Conservation (phyloP, 306 rosid genomes). For the Amphicarpaea edgeworthii region DNA sequence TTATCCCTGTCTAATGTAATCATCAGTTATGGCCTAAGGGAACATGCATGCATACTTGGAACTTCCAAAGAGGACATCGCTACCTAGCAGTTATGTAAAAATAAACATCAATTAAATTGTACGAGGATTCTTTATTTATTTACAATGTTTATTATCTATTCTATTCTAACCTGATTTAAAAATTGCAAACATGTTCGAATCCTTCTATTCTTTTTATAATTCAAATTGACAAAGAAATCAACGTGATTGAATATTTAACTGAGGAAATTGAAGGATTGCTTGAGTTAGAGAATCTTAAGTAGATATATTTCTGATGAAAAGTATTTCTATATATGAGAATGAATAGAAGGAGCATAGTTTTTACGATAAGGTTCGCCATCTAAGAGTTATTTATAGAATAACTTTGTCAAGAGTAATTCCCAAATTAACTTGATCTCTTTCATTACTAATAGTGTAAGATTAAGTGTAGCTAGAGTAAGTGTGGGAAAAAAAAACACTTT, state of each 20-base stretch:
- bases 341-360: too few relatives aligned
- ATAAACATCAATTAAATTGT: conserved; percentile 44
- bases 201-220: not conserved
- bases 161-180: conserved; percentile 9
- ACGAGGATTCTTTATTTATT: conserved; percentile 49
- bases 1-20: conserved; percentile 44
- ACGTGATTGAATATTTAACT: not conserved
- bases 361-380: too few relatives aligned
- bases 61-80: conserved; percentile 23
- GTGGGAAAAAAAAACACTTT: too few relatives aligned
- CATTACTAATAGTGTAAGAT: too few relatives aligned
- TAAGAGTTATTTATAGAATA: too few relatives aligned
- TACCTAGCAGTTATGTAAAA: conserved; percentile 26
- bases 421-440: too few relatives aligned
- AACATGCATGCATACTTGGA: conserved; percentile 47
- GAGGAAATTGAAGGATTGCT: not conserved
- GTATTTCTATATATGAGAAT: not conserved
- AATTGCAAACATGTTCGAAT: not conserved
- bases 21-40: conserved; percentile 44
- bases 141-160: not conserved
- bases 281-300: not conserved
- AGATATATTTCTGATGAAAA: not conserved
- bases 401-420: too few relatives aligned
- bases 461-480: too few relatives aligned
- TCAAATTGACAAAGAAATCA: conserved; percentile 15